Evolutionary conservation across 805 yeast species (phyloP).

Genomic region (Candida koratica): DNA sequence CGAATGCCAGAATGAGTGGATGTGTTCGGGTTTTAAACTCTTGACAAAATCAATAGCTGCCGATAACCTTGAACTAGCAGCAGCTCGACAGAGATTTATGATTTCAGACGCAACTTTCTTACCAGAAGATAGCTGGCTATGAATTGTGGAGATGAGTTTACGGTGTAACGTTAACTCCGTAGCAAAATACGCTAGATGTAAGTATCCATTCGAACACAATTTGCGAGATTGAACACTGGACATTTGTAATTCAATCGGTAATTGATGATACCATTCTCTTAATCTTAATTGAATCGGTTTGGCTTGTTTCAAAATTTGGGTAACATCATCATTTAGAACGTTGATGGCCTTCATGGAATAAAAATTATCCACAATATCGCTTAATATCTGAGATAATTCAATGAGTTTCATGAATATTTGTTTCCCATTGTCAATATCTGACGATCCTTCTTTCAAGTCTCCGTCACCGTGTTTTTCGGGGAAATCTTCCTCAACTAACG

Average conservation of each 20-base stretch:
- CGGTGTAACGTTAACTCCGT: slow-evolving; percentile 86
- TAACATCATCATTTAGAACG: slow-evolving; percentile 49
- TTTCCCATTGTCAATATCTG: slow-evolving; percentile 69
- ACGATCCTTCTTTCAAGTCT: slow-evolving; percentile 52
- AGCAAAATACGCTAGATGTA: slow-evolving; percentile 83
- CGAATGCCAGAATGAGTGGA: slow-evolving; percentile 88
- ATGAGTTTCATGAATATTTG: slow-evolving; percentile 64
- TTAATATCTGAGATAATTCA: slow-evolving; percentile 60
- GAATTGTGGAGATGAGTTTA: slow-evolving; percentile 58
- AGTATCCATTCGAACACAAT: slow-evolving; percentile 68
- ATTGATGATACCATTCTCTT: slow-evolving; percentile 72
- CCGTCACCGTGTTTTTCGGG: slow-evolving; percentile 63
- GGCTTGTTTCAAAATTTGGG: slow-evolving; percentile 67
- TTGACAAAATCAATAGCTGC: slow-evolving; percentile 81
- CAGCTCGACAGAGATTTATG: slow-evolving; percentile 66
- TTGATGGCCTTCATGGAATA: slow-evolving; percentile 67
- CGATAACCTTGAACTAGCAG: slow-evolving; percentile 75
- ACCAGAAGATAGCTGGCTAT: slow-evolving; percentile 32
- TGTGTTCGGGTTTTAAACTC: slow-evolving; percentile 73
- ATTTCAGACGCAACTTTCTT: slow-evolving; percentile 34
- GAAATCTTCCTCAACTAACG: slow-evolving; percentile 70
- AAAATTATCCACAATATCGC: slow-evolving; percentile 68
- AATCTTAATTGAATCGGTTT: slow-evolving; percentile 74
- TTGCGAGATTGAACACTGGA: slow-evolving; percentile 54
- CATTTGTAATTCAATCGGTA: slow-evolving; percentile 65